These are phyloP conservation scores for Amanita brunnescens DNA, from an alignment of 768 basidiomycete genomes.

Conservation along the genomic window DNA sequence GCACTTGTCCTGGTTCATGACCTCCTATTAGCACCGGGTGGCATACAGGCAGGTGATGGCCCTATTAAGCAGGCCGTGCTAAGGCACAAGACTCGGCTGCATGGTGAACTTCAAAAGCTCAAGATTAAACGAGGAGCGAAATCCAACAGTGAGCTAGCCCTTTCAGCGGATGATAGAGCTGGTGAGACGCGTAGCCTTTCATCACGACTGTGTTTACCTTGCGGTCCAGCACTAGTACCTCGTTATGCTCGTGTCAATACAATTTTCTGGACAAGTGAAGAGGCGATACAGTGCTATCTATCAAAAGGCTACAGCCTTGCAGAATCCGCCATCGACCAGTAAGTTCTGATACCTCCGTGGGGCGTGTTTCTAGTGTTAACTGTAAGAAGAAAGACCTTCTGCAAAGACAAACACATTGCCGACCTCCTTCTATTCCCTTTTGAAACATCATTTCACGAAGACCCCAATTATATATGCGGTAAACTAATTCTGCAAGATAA, in stretches of 20 bases:
- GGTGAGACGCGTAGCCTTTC: slow-evolving; percentile 29
- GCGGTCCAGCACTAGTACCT: slow-evolving; percentile 53
- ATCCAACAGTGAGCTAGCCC: slow-evolving; percentile 56
- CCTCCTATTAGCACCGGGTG: slow-evolving; percentile 65
- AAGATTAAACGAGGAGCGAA: slow-evolving; percentile 70
- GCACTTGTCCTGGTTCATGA: slow-evolving; percentile 89
- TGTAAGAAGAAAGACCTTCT: slow-evolving; percentile 47
- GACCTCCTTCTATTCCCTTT: slow-evolving; percentile 77
- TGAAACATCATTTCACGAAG: slow-evolving; percentile 53
- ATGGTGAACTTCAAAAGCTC: slow-evolving; percentile 76
- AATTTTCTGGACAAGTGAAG: slow-evolving; percentile 52
- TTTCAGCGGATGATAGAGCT: slow-evolving; percentile 50
- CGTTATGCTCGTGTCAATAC: slow-evolving; percentile 85
- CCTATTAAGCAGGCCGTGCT: slow-evolving; percentile 82
- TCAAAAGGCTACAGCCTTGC: slow-evolving; percentile 46
- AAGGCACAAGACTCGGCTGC: slow-evolving; percentile 83
- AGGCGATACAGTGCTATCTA: slow-evolving; percentile 51
- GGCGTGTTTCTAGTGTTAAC: not conserved
- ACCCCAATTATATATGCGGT: slow-evolving; percentile 65
- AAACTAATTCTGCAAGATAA: slow-evolving; percentile 95
- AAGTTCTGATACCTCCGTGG: slow-evolving; percentile 12
- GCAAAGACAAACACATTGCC: slow-evolving; percentile 71
- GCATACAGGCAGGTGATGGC: slow-evolving; percentile 84
- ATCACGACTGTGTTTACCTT: slow-evolving; percentile 8
- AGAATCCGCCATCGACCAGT: slow-evolving; percentile 49